A percentile compares a stretch with the other conserved stretches of the same genome.
Conservation (phyloP, 2,329 filamentous ascomycete genomes). For the Dactylella cylindrospora region DNA sequence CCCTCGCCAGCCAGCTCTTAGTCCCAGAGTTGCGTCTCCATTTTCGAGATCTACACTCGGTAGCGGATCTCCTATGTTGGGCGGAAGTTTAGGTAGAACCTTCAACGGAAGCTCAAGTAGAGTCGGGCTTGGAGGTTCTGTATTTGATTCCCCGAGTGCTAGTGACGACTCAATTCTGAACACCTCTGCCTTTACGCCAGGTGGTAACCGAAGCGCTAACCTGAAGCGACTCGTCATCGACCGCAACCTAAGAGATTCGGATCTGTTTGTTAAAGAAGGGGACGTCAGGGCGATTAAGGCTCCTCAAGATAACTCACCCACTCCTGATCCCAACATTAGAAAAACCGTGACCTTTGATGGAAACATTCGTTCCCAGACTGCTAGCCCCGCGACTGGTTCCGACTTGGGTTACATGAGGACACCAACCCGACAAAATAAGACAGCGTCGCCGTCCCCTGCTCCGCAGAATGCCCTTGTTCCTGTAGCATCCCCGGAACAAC, state of each 20-base stretch:
- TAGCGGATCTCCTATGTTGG: slow-evolving; percentile 47
- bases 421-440: slow-evolving; percentile 26
- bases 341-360: slow-evolving; percentile 38
- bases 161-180: slow-evolving; percentile 49
- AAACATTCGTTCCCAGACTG: slow-evolving; percentile 24
- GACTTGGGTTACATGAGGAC: slow-evolving; percentile 42
- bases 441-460: slow-evolving; percentile 9
- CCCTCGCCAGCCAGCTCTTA: slow-evolving; percentile 46
- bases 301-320: slow-evolving; percentile 50
- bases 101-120: slow-evolving; percentile 47
- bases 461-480: slow-evolving; percentile 56
- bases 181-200: slow-evolving; percentile 49
- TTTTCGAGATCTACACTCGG: slow-evolving; percentile 47
- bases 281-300: slow-evolving; percentile 59
- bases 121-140: slow-evolving; percentile 45
- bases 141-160: slow-evolving; percentile 45
- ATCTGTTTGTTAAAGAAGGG: slow-evolving; percentile 48
- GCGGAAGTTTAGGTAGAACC: slow-evolving; percentile 47
- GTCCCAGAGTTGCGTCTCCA: slow-evolving; percentile 47
- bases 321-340: slow-evolving; percentile 44
- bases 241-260: slow-evolving; percentile 71
- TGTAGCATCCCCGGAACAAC: slow-evolving; percentile 62
- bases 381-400: slow-evolving; percentile 22
- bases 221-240: slow-evolving; percentile 94
- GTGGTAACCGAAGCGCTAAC: slow-evolving; percentile 56